Evolutionary conservation across 495 filamentous ascomycete species (phyloP).

Genomic region (Aspergillus leporis): DNA sequence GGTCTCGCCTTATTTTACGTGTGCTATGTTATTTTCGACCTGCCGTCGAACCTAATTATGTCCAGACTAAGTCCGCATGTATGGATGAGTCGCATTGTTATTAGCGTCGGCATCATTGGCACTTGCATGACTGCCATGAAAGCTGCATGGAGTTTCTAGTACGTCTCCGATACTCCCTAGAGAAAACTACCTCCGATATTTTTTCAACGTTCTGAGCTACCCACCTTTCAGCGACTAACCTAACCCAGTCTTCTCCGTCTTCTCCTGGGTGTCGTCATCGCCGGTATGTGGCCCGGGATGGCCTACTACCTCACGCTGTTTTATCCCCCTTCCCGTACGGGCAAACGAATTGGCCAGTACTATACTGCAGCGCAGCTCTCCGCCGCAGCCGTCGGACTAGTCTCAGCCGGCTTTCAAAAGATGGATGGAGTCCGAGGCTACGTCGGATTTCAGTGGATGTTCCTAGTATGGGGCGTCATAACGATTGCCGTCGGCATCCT

Average conservation of each 20-base stretch:
- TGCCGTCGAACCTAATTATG: constrained; percentile 90
- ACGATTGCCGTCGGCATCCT: constrained; percentile 67
- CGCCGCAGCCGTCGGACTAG: constrained; percentile 84
- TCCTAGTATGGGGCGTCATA: constrained; percentile 80
- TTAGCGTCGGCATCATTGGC: constrained; percentile 82
- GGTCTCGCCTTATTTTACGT: constrained; percentile 88
- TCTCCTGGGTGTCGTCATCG: constrained; percentile 82
- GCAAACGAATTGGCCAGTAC: constrained; percentile 85
- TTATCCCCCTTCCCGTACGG: constrained; percentile 83
- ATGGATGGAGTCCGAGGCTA: constrained; percentile 80
- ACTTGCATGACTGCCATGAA: constrained; percentile 78
- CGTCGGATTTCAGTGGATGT: constrained; percentile 94
- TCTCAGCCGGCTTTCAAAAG: constrained; percentile 87
- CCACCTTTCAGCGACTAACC: constrained; percentile 5
- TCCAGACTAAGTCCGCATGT: constrained; percentile 77
- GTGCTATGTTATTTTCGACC: constrained; percentile 84
- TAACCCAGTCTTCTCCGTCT: constrained; percentile 69
- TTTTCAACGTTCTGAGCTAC: no score
- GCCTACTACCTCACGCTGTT: constrained; percentile 90
- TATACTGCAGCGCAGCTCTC: constrained; percentile 90
- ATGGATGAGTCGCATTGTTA: constrained; percentile 92
- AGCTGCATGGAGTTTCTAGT: constrained; percentile 85
- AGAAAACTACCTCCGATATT: no score
- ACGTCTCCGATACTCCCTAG: constrained; percentile 27
- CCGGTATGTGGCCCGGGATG: constrained; percentile 96